Base-by-base conservation (phyloP, 805 yeast species). In the Candida saitoana region DNA sequence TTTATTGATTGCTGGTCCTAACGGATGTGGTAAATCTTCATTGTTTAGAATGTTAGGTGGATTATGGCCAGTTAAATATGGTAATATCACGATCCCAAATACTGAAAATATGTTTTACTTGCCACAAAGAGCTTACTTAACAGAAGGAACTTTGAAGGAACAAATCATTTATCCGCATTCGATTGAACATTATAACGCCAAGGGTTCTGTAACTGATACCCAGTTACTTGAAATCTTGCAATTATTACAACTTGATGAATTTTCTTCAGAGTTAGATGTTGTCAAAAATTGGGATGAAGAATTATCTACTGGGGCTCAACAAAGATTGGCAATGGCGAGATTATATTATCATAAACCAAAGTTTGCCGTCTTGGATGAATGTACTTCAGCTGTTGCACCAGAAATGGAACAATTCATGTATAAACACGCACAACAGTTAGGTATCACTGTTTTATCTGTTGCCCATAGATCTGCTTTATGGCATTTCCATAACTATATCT, bases 21-120 rank as follows among this genome's bases (percentile, higher is more conserved):
- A 90, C 57, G 98, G 98, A 1, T 86, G 96, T 48, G 98, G 98
- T 19, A 90, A 90, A 64, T 89, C 96, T 0, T 90, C 97, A 0
- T 67, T 90, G 43, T 90, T 90, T 62, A 77, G 98, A 57, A 78
- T 90, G 54, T 73, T 90, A 36, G 96, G 97, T 42, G 96, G 96
- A 0, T 71, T 90, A 50, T 90, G 98, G 98, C 95, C 93, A 2
- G 82, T 89, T 16, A 69, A 74, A 35, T 61, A 65, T 9, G 82
- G 82, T 9, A 59, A 64, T 18, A 73, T 87, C 31, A 74, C 74
- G 4, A 77, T 86, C 19, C 95, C 95, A 5, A 71, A 72, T 33
- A 67, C 77, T 3, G 76, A 77, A 52, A 78, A 80, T 39, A 80
- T 90, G 55, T 90, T 89, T 57, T 90, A 90, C 62, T 74, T 90